Evolutionary conservation across 108 stramenopile genomes (phyloP).

Genomic region (Schizochytrium sp.): DNA sequence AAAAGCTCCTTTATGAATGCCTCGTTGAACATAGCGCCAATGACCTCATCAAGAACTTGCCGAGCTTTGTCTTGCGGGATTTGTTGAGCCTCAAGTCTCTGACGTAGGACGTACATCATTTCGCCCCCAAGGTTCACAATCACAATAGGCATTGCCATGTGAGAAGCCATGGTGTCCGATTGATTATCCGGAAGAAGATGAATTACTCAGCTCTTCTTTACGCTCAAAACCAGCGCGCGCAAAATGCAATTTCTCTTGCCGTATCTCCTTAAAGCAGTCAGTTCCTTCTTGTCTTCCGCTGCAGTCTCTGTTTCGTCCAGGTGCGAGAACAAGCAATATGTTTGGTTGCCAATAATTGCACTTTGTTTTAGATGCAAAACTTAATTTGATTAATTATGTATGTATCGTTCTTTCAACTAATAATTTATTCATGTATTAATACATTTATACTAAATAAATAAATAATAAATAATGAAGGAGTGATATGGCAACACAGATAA

Average conservation of each 20-base stretch:
- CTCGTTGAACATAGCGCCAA: conserved; percentile 74
- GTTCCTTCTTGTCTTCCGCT: neutral
- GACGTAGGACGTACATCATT: conserved; percentile 78
- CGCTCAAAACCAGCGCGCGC: neutral
- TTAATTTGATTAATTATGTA: neutral
- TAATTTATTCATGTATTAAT: neutral
- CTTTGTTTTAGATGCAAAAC: neutral
- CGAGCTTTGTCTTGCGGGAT: conserved; percentile 68
- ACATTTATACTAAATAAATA: neutral
- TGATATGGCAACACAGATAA: neutral
- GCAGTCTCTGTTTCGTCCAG: neutral
- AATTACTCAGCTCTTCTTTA: conserved; percentile 22
- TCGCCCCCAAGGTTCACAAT: conserved; percentile 79
- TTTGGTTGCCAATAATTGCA: neutral
- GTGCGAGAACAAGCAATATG: neutral
- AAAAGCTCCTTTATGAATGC: conserved; percentile 76
- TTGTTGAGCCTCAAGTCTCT: conserved; percentile 75
- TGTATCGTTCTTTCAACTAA: neutral
- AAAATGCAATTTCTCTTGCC: neutral
- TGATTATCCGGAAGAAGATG: neutral
- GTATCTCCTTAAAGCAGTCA: neutral
- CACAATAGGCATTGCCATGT: conserved; percentile 74
- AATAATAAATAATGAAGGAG: neutral
- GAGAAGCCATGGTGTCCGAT: conserved; percentile 4
- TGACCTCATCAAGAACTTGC: conserved; percentile 74